These are phyloP conservation scores for Penicillium flavigenum DNA, from an alignment of 495 filamentous ascomycete species.

Conservation along the genomic window DNA sequence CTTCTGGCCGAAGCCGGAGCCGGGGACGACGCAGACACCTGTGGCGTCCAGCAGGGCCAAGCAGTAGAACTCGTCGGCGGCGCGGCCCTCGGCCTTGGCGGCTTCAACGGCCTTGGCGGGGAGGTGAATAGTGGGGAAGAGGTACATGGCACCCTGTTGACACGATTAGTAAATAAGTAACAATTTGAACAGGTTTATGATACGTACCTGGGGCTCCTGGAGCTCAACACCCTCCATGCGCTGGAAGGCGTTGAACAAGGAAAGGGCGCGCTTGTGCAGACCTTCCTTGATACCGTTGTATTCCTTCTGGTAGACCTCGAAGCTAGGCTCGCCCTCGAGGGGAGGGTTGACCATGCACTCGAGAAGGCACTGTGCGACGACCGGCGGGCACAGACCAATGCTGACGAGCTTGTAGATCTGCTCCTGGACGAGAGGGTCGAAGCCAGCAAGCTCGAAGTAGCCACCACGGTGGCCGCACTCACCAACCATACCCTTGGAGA, in stretches of 20 bases:
- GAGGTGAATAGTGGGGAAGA: conserved; percentile 90
- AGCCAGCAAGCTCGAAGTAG: conserved; percentile 92
- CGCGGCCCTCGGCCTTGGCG: conserved; percentile 69
- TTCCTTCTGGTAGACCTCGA: conserved; percentile 78
- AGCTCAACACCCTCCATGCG: conserved; percentile 94
- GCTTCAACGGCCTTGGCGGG: conserved; percentile 70
- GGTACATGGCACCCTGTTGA: conserved; percentile 86
- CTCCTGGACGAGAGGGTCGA: conserved; percentile 78
- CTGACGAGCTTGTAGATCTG: conserved; percentile 99
- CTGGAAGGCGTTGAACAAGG: conserved; percentile 84
- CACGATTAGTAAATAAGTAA: conserved; percentile 9
- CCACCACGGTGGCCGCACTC: conserved; percentile 97
- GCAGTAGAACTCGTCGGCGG: conserved; percentile 91
- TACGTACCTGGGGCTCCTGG: conserved; percentile 65
- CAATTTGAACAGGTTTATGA: too few species aligned
- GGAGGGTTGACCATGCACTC: conserved; percentile 98
- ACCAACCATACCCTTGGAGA: conserved; percentile 96
- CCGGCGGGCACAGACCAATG: conserved; percentile 92
- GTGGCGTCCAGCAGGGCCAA: conserved; percentile 87
- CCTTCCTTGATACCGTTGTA: conserved; percentile 76
- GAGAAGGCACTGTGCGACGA: conserved; percentile 92
- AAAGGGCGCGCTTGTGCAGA: conserved; percentile 72
- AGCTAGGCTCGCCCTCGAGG: conserved; percentile 72
- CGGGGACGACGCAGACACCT: conserved; percentile 92
- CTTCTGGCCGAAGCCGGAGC: conserved; percentile 90